Evolutionary conservation across 2,329 filamentous ascomycete species (phyloP), one percentile per base, ranked within the genome.

Genomic region (Penicillium oxalicum): DNA sequence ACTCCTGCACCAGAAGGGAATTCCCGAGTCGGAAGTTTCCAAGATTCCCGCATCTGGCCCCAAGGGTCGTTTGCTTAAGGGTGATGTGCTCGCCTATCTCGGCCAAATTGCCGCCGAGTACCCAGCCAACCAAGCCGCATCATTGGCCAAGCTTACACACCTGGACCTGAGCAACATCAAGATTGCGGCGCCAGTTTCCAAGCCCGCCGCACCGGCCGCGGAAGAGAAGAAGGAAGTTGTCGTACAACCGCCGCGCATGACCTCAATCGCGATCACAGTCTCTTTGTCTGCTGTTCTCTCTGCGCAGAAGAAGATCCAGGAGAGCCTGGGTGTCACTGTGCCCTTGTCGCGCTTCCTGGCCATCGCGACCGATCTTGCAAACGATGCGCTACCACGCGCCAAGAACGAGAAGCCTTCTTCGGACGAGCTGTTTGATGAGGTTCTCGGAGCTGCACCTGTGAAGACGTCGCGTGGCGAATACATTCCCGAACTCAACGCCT

Each of bases 101-200:
- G 93, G 93, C 54, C 76, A 78, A 59, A 88, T 96, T 62, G 76
- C 84, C 51, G 75, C 83, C 54, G 77, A 83, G 50, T 86, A 88
- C 58, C 87, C 91, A 2, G 78, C 81, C 24, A 76, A 82, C 52
- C 79, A 90, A 59, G 86, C 87, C 47, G 75, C 79, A 49, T 83
- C 82, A 45, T 84, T 95, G 64, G 77, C 81, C 51, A 85, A 89
- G 69, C 81, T 93, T 42, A 75, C 81, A 37, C 89, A 94, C 69
- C 82, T 98, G 45, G 91, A 98, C 68, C 82, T 98, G 25, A 93
- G 87, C 75, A 95, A 97, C 75, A 91, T 97, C 75, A 94, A 95
- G 76, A 74, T 91, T 50, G 60, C 69, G n/a, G 60, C 71, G 12
- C 63, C 65, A 25, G 58, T 65, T 24, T 54, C 64, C 11, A 47